Percentiles rank a stretch among this genome's conserved stretches.
Conservation (phyloP, 805 yeast genomes). For the Kazachstania viticola region DNA sequence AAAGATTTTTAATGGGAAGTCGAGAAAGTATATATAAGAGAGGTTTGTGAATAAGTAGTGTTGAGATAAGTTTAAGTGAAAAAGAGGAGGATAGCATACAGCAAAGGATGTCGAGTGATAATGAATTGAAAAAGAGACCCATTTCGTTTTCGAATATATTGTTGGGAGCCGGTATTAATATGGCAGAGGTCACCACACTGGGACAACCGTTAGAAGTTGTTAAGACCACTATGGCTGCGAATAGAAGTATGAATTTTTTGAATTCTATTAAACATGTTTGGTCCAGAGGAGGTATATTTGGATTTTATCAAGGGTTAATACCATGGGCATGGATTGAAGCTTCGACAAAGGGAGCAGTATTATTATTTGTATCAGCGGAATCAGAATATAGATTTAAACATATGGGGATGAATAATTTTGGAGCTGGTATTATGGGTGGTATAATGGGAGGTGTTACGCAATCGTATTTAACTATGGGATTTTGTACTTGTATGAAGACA, state of each 20-base stretch:
- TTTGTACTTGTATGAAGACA: conserved; percentile 98
- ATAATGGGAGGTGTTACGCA: conserved; percentile 93
- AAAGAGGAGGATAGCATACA: too few relatives aligned
- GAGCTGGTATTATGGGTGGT: conserved; percentile 92
- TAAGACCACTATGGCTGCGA: conserved; percentile 98
- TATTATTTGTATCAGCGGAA: conserved; percentile 85
- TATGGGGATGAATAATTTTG: conserved; percentile 58
- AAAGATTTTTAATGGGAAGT: too few relatives aligned
- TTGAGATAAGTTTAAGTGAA: too few relatives aligned
- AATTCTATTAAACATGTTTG: conserved; percentile 68
- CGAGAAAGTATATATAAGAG: too few relatives aligned
- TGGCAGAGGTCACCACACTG: conserved; percentile 85
- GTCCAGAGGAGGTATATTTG: conserved; percentile 86
- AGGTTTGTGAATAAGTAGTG: too few relatives aligned
- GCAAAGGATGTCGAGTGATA: too few relatives aligned
- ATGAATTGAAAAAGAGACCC: conserved; percentile 61
- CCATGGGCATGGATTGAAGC: conserved; percentile 99
- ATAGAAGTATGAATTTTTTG: conserved; percentile 56
- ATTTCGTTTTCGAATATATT: conserved; percentile 80
- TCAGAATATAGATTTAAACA: conserved; percentile 67
- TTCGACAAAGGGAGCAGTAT: conserved; percentile 95
- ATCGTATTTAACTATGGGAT: conserved; percentile 93
- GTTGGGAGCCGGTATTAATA: conserved; percentile 84
- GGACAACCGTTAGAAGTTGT: conserved; percentile 96
- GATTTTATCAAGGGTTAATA: conserved; percentile 93